Evolutionary conservation across 1,284 basidiomycete species (phyloP).

Genomic region (Ceratobasidium sp.): DNA sequence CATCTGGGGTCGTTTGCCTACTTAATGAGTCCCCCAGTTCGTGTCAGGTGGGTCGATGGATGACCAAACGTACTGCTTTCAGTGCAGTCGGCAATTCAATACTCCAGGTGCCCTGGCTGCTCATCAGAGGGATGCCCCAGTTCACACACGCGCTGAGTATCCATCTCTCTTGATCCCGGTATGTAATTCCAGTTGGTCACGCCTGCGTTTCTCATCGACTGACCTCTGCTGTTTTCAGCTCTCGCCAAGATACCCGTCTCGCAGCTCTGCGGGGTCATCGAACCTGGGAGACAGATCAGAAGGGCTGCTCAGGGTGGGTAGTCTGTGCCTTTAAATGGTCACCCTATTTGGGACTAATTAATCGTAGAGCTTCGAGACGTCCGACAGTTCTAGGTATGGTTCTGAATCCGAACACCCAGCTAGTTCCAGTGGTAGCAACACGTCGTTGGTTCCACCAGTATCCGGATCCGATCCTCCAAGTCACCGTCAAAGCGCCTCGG

Average conservation of each 20-base stretch:
- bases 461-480: too few relatives aligned
- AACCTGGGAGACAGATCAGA: not conserved
- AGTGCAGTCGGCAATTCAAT: constrained; percentile 26
- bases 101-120: constrained; percentile 16
- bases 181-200: not conserved
- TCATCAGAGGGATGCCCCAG: constrained; percentile 22
- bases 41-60: not conserved
- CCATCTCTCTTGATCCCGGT: not conserved
- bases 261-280: not conserved
- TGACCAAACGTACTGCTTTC: constrained; percentile 24
- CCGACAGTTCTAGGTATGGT: not conserved
- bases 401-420: constrained; percentile 10
- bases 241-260: not conserved
- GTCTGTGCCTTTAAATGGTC: too few relatives aligned
- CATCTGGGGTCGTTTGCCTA: not conserved
- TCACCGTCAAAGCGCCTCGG: not conserved
- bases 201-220: too few relatives aligned
- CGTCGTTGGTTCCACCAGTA: not conserved
- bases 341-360: too few relatives aligned
- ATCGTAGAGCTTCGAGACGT: not conserved
- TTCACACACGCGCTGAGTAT: constrained; percentile 1
- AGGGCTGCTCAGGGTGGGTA: not conserved
- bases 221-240: not conserved
- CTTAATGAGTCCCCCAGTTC: constrained; percentile 6
- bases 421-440: not conserved